A percentile compares a stretch with the other conserved stretches of the same genome.
phyloP scores from a whole-genome alignment of 805 yeast genomes.

The Saccharomycopsis sp. region DNA sequence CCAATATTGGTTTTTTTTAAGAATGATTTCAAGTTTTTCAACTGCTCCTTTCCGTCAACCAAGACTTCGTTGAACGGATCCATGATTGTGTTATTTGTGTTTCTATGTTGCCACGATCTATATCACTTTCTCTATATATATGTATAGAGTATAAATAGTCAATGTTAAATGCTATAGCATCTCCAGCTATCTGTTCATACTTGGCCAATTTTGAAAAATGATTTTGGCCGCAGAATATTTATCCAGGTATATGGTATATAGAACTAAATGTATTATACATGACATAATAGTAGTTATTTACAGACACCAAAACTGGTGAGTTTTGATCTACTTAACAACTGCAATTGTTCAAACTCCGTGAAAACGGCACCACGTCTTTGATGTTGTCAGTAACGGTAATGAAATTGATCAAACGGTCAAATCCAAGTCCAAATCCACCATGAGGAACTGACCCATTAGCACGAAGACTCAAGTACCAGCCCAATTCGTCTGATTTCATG shows the following conservation, averaged over 20 bases:
- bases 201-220: background rate
- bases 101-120: too few relatives aligned
- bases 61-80: conserved; percentile 21
- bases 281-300: too few relatives aligned
- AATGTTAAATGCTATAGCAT: background rate
- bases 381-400: conserved; percentile 71
- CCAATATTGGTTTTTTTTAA: conserved; percentile 4
- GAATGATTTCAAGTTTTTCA: conserved; percentile 6
- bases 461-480: conserved; percentile 78
- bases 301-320: background rate
- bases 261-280: too few relatives aligned
- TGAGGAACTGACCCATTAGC: conserved; percentile 81
- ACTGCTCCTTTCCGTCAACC: conserved; percentile 18
- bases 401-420: conserved; percentile 76
- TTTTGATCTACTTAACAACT: conserved; percentile 34
- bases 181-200: background rate
- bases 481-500: conserved; percentile 54
- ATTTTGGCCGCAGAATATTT: background rate
- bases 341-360: conserved; percentile 58
- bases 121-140: too few relatives aligned
- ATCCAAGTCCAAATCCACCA: conserved; percentile 96
- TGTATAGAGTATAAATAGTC: too few relatives aligned
- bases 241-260: too few relatives aligned
- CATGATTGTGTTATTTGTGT: conserved; percentile 4
- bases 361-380: conserved; percentile 82